Conservation (phyloP, 139 green algal genomes). For the Edaphochlamys debaryana region DNA sequence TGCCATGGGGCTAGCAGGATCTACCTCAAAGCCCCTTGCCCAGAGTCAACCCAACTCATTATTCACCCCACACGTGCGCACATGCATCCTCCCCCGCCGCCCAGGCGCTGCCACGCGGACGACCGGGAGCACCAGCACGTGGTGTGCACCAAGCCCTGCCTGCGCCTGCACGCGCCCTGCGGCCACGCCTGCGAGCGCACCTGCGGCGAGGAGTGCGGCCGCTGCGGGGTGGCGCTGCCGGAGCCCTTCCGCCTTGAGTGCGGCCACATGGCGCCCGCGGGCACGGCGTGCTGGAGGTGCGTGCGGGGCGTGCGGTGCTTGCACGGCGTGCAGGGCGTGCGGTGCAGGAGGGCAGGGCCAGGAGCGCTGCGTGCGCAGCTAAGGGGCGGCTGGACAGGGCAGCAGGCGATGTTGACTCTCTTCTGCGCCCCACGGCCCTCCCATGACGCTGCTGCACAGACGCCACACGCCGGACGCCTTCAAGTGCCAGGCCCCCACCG, state of each 20-base stretch:
- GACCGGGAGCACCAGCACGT: constrained; percentile 46
- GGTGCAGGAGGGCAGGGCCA: neutral
- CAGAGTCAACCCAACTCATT: no score
- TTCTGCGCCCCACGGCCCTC: no score
- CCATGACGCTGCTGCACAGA: no score
- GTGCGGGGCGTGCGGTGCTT: neutral
- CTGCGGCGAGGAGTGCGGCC: constrained; percentile 49
- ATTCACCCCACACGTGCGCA: no score
- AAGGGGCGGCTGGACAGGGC: no score
- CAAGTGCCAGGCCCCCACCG: constrained; percentile 16
- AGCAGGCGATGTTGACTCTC: neutral
- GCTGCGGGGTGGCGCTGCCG: constrained; percentile 25
- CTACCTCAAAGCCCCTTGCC: no score
- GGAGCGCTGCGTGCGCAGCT: neutral
- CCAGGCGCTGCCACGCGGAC: constrained; percentile 64
- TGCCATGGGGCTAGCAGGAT: no score
- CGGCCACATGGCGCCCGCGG: constrained; percentile 46
- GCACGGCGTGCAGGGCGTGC: neutral
- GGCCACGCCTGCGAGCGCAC: constrained; percentile 52
- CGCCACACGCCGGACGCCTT: constrained; percentile 15
- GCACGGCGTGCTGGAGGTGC: constrained; percentile 56
- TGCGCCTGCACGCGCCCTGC: constrained; percentile 32
- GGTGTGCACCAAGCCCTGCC: constrained; percentile 50
- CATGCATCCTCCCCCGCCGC: no score
- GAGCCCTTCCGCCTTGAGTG: constrained; percentile 50